These are phyloP conservation scores for Colletotrichum truncatum DNA, from an alignment of 2,329 filamentous ascomycete species.

Conservation along the genomic window DNA sequence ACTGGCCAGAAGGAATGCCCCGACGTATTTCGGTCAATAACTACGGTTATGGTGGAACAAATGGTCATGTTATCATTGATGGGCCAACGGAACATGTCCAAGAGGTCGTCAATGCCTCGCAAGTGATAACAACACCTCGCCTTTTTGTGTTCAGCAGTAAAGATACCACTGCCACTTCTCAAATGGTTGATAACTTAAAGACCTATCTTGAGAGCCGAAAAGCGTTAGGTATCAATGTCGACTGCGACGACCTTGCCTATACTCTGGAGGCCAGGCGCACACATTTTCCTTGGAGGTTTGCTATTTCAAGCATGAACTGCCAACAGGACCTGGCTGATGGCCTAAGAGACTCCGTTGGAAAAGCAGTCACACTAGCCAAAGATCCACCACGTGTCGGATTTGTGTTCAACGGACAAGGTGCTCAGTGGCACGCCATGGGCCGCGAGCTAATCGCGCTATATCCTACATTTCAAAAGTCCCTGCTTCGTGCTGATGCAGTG, in stretches of 20 bases:
- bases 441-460: conserved; percentile 36
- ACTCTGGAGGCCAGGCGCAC: conserved; percentile 31
- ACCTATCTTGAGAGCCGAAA: background rate
- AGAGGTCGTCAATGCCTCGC: fast-evolving
- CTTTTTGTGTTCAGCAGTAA: conserved; percentile 11
- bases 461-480: conserved; percentile 28
- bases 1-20: background rate
- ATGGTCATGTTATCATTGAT: conserved; percentile 36
- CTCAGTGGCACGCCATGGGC: conserved; percentile 47
- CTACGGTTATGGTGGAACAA: conserved; percentile 26
- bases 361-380: conserved; percentile 19
- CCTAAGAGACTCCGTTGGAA: conserved; percentile 11
- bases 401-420: conserved; percentile 49
- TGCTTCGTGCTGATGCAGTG: conserved; percentile 16
- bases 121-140: background rate
- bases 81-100: conserved; percentile 19
- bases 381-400: conserved; percentile 32
- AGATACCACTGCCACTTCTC: background rate
- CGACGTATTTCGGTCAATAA: conserved; percentile 22
- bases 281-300: conserved; percentile 29
- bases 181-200: background rate
- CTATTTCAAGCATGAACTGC: conserved; percentile 31
- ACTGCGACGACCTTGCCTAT: conserved; percentile 30
- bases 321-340: background rate
- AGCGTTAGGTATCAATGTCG: background rate